These are phyloP conservation scores for Ceriops zippeliana DNA, from an alignment of 345 rosid genomes.

Conservation along the genomic window DNA sequence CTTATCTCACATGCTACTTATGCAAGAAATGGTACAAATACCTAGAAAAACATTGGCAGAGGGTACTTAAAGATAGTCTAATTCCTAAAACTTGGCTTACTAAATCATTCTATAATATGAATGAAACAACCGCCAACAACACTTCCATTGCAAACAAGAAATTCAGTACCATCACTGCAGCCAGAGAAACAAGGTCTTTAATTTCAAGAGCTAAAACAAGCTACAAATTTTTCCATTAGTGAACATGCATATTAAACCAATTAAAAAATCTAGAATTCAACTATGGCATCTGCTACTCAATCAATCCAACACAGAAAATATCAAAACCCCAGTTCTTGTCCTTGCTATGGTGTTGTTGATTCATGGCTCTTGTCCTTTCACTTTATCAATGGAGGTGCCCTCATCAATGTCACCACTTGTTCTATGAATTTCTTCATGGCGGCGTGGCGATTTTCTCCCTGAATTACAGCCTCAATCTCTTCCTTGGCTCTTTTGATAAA, in stretches of 20 bases:
- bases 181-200: neutral
- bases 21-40: too few species aligned
- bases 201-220: too few species aligned
- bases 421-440: slow-evolving; percentile 46
- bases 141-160: too few species aligned
- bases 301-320: neutral
- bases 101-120: neutral
- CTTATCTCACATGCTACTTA: neutral
- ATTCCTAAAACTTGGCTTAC: too few species aligned
- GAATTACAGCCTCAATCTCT: slow-evolving; percentile 33
- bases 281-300: neutral
- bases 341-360: slow-evolving; percentile 37
- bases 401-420: slow-evolving; percentile 48
- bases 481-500: slow-evolving; percentile 38
- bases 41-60: too few species aligned
- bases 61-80: too few species aligned
- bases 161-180: too few species aligned
- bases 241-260: neutral
- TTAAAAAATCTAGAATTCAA: slow-evolving; percentile 10
- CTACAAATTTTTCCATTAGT: neutral
- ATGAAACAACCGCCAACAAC: neutral
- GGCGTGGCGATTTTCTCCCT: slow-evolving; percentile 14
- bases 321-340: neutral
- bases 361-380: slow-evolving; percentile 45
- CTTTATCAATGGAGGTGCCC: slow-evolving; percentile 34